Evolutionary conservation across 1,139 yeast genomes (phyloP).

Genomic region (Nakaseomyces sp.): DNA sequence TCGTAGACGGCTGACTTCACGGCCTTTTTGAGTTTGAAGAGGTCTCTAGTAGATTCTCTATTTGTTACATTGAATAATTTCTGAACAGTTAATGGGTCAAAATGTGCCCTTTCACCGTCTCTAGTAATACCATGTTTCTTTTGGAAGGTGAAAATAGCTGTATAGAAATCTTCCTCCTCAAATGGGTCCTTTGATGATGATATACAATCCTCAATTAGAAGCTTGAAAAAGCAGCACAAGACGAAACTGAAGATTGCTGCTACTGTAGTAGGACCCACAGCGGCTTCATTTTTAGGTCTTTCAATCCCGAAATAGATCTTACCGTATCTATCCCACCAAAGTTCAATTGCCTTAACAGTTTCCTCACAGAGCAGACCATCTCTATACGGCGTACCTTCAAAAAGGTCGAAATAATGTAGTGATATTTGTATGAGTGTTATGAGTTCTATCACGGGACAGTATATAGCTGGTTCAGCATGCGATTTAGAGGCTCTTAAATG

Average conservation of each 20-base stretch:
- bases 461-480: background rate
- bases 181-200: conserved; percentile 75
- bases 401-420: conserved; percentile 65
- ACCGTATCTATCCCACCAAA: conserved; percentile 84
- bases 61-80: conserved; percentile 54
- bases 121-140: conserved; percentile 39
- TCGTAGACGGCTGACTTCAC: conserved; percentile 74
- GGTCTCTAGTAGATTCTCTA: conserved; percentile 40
- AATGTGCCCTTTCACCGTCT: conserved; percentile 42
- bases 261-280: conserved; percentile 55
- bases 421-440: conserved; percentile 67
- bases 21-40: conserved; percentile 55
- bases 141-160: conserved; percentile 60
- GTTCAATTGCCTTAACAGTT: conserved; percentile 60
- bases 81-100: conserved; percentile 57
- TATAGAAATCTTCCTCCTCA: conserved; percentile 57
- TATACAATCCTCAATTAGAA: conserved; percentile 65
- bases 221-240: conserved; percentile 55
- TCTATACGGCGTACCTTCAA: conserved; percentile 53
- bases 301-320: conserved; percentile 41
- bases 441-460: conserved; percentile 49
- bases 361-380: conserved; percentile 78
- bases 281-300: conserved; percentile 39
- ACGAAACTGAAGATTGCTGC: conserved; percentile 56
- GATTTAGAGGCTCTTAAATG: background rate